Conservation (phyloP, 331 rosid species). For the Rosa hybrid region DNA sequence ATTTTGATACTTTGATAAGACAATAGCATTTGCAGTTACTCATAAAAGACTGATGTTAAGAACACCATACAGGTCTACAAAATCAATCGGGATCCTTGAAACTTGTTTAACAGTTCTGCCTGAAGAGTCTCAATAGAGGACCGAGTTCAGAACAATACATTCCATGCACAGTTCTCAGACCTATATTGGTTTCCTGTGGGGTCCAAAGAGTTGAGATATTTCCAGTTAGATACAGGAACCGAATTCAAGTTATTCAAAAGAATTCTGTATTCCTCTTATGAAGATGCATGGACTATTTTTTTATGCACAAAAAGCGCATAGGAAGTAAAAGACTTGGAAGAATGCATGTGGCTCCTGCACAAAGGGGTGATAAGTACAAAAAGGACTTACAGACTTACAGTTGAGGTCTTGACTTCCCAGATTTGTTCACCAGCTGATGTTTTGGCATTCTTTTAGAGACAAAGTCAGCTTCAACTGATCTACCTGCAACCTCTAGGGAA, state of each 20-base stretch:
- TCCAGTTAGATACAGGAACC: background rate
- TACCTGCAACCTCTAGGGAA: constrained; percentile 54
- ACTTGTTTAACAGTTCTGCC: background rate
- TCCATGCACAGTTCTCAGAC: background rate
- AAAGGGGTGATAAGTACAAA: background rate
- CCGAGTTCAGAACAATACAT: background rate
- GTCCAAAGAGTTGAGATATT: background rate
- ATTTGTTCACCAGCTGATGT: constrained; percentile 19
- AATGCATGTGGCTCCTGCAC: background rate
- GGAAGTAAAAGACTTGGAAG: background rate
- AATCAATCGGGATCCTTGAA: background rate
- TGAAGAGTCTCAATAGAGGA: background rate
- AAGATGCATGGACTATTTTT: background rate
- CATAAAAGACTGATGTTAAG: background rate
- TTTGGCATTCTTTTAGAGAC: constrained; percentile 55
- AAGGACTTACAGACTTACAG: constrained; percentile 27
- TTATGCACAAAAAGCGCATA: background rate
- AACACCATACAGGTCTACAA: background rate
- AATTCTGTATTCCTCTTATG: background rate
- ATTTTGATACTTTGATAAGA: background rate
- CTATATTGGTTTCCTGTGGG: background rate
- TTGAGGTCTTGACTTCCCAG: constrained; percentile 26
- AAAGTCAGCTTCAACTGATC: constrained; percentile 57
- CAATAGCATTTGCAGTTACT: background rate
- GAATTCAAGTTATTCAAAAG: background rate